These are phyloP conservation scores for Puccinia triticina DNA, from an alignment of 1,284 basidiomycete species.

Conservation along the genomic window DNA sequence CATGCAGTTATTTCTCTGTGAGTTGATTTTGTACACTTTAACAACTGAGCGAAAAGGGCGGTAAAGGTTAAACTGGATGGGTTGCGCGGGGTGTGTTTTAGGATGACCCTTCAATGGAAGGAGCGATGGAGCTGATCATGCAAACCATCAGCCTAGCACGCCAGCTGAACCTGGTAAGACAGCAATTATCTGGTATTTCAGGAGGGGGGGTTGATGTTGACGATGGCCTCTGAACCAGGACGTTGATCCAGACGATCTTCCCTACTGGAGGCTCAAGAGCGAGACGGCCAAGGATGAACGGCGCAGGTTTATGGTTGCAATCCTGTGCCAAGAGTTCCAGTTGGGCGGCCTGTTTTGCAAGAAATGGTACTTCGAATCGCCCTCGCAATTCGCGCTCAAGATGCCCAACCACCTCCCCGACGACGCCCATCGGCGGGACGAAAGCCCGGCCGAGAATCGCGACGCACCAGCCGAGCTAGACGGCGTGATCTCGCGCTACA, in stretches of 20 bases:
- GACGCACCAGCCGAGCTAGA: background rate
- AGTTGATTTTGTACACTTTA: background rate
- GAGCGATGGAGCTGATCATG: slow-evolving; percentile 19
- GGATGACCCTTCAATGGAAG: slow-evolving; percentile 32
- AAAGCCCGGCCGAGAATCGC: background rate
- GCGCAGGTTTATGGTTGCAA: slow-evolving; percentile 30
- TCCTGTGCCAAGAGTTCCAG: slow-evolving; percentile 37
- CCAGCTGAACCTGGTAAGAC: slow-evolving; percentile 32
- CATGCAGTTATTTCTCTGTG: slow-evolving; percentile 40
- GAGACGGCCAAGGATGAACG: slow-evolving; percentile 24
- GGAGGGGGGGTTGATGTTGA: background rate
- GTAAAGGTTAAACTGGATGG: too few species aligned
- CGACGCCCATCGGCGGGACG: background rate
- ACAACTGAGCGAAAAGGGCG: background rate
- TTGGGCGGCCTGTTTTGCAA: slow-evolving; percentile 41
- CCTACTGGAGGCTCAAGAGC: background rate
- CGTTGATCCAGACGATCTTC: slow-evolving; percentile 45
- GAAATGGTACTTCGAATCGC: slow-evolving; percentile 28
- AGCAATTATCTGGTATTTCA: background rate
- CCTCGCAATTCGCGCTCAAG: slow-evolving; percentile 25
- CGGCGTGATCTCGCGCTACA: slow-evolving; percentile 23
- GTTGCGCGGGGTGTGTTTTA: background rate
- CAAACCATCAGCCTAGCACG: slow-evolving; percentile 28
- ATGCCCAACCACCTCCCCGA: slow-evolving; percentile 11
- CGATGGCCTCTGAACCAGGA: background rate